A percentile compares a stretch with the other conserved stretches of the same genome.
Evolutionary conservation across 2,329 filamentous ascomycete genomes (phyloP).

Genomic region (Aspergillus ochraceus): DNA sequence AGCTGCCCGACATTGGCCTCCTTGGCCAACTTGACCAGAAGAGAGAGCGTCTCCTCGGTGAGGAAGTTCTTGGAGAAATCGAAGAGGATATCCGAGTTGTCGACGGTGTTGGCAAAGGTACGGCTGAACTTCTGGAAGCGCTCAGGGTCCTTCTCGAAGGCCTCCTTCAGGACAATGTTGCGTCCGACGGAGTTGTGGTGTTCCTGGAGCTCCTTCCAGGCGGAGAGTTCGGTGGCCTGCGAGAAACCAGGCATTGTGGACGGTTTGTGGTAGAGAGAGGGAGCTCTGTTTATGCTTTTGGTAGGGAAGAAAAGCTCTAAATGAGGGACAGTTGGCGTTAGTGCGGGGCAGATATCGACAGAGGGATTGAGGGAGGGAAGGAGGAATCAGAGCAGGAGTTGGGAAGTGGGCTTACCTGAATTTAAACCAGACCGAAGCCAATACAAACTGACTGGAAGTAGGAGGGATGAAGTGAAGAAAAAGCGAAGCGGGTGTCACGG

Average conservation of each 20-base stretch:
- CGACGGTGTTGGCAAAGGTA: slow-evolving; percentile 76
- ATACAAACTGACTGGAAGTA: neutral
- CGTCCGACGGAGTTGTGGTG: slow-evolving; percentile 86
- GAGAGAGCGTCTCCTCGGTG: slow-evolving; percentile 83
- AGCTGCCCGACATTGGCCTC: slow-evolving; percentile 90
- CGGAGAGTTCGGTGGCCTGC: slow-evolving; percentile 79
- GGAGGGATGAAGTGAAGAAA: neutral
- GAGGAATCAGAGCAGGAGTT: neutral
- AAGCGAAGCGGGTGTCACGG: slow-evolving; percentile 9
- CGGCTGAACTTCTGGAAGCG: slow-evolving; percentile 90
- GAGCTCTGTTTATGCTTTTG: slow-evolving; percentile 6
- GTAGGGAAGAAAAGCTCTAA: slow-evolving; percentile 1
- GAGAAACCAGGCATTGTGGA: slow-evolving; percentile 46
- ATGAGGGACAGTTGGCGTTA: slow-evolving; percentile 19
- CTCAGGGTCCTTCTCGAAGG: slow-evolving; percentile 82
- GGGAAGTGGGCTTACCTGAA: slow-evolving; percentile 7
- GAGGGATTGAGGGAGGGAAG: neutral
- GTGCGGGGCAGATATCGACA: slow-evolving; percentile 26
- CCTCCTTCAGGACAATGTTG: slow-evolving; percentile 88
- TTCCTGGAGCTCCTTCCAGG: slow-evolving; percentile 87
- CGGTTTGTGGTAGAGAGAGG: neutral
- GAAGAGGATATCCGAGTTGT: slow-evolving; percentile 85
- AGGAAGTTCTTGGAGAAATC: slow-evolving; percentile 99
- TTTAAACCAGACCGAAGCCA: neutral
- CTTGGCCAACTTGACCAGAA: slow-evolving; percentile 86